A percentile compares a stretch with the other conserved stretches of the same genome.
These are phyloP conservation scores for Perilla frutescens DNA, from an alignment of 257 asterid genomes.

Conservation along the genomic window DNA sequence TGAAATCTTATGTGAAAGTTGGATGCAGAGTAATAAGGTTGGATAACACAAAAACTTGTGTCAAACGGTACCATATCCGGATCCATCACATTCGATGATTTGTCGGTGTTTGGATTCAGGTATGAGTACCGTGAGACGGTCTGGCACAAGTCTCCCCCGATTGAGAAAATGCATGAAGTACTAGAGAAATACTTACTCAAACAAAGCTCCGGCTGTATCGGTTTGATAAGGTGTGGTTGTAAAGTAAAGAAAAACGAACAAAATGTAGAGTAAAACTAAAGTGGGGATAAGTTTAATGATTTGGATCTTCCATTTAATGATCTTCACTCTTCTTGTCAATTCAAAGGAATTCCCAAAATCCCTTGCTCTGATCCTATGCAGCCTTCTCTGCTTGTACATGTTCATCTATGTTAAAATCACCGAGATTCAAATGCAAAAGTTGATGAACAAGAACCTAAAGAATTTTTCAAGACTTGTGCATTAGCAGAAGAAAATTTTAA, in stretches of 20 bases:
- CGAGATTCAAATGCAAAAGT: background rate
- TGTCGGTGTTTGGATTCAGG: no score
- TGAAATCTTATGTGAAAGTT: no score
- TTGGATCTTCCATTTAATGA: slow-evolving; percentile 52
- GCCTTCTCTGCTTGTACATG: slow-evolving; percentile 45
- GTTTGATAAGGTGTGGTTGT: slow-evolving; percentile 43
- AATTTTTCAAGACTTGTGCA: no score
- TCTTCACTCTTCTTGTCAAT: slow-evolving; percentile 43
- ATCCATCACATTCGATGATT: no score
- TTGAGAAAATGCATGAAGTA: no score
- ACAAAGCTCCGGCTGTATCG: slow-evolving; percentile 41
- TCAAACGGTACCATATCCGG: no score
- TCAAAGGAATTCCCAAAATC: slow-evolving; percentile 48
- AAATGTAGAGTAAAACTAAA: slow-evolving; percentile 40
- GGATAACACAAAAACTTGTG: no score
- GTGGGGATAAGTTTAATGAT: slow-evolving; percentile 50
- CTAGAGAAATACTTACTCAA: slow-evolving; percentile 46
- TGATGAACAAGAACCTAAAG: background rate
- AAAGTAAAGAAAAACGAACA: slow-evolving; percentile 46
- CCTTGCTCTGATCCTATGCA: slow-evolving; percentile 57
- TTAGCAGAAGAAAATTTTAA: no score
- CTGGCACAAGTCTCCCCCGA: background rate
- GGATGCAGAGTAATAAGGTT: no score
- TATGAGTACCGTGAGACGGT: background rate
- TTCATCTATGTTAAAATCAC: slow-evolving; percentile 42